Evolutionary conservation across 1,284 basidiomycete species (phyloP).

Genomic region (Vanrija sp.): DNA sequence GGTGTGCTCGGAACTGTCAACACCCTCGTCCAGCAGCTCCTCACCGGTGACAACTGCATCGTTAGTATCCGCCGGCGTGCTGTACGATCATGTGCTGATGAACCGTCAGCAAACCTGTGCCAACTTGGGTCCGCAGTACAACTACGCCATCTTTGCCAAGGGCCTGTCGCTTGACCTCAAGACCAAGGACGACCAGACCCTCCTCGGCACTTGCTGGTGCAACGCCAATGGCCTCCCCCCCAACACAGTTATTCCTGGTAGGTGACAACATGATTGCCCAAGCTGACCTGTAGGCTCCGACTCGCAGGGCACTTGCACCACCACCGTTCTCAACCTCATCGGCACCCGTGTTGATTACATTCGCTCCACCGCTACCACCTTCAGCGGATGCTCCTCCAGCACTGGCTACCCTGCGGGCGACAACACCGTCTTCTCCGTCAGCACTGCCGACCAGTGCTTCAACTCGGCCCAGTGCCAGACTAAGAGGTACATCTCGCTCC

Average conservation of each 20-base stretch:
- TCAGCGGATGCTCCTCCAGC: neutral
- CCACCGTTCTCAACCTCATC: neutral
- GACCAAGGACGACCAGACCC: neutral
- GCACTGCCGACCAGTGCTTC: neutral
- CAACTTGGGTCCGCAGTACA: neutral
- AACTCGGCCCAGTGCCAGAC: neutral
- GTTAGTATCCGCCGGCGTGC: neutral
- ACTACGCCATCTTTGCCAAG: neutral
- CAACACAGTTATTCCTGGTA: neutral
- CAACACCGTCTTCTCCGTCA: neutral
- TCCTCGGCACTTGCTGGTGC: neutral
- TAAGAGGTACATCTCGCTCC: neutral
- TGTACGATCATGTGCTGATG: neutral
- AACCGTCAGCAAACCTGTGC: neutral
- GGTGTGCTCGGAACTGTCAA: neutral
- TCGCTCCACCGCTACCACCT: neutral
- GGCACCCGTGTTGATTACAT: conserved; percentile 1
- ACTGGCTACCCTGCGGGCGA: neutral
- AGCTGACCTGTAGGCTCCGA: neutral
- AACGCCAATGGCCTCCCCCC: neutral
- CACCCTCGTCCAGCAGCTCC: neutral
- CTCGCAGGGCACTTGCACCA: neutral
- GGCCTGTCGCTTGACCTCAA: neutral
- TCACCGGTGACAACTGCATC: neutral
- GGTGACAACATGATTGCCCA: neutral